Evolutionary conservation across 768 basidiomycete genomes (phyloP).

Genomic region (Melanogaster broomeanus): DNA sequence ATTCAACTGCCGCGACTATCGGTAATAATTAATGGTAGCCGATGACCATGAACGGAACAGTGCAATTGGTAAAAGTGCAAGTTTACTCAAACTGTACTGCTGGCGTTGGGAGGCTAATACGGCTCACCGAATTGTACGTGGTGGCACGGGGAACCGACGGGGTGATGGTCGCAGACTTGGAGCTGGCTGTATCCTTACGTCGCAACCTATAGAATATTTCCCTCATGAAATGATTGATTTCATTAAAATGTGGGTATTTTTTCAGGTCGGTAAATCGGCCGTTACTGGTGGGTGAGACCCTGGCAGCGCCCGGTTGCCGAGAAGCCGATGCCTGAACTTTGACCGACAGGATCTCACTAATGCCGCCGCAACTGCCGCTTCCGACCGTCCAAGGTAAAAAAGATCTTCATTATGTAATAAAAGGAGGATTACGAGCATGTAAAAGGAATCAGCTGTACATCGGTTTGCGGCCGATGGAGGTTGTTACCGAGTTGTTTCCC

Average conservation of each 20-base stretch:
- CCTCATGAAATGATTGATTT: slow-evolving; percentile 4
- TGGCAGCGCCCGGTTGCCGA: slow-evolving; percentile 2
- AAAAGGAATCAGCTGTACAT: slow-evolving; percentile 12
- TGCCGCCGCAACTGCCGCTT: not conserved
- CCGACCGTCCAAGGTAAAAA: not conserved
- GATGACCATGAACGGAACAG: not conserved
- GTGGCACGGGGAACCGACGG: not conserved
- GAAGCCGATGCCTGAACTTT: not conserved
- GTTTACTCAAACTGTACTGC: not conserved
- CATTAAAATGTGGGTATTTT: not conserved
- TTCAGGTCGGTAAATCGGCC: slow-evolving; percentile 1
- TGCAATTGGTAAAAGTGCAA: not conserved
- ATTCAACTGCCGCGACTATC: slow-evolving; percentile 4
- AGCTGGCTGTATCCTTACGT: not conserved
- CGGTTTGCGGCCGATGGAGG: slow-evolving; percentile 20
- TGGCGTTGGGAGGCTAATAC: not conserved
- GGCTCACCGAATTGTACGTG: not conserved
- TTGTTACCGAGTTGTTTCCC: slow-evolving; percentile 14
- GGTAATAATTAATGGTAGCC: not conserved
- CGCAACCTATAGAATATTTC: slow-evolving; percentile 9
- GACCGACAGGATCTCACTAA: not conserved
- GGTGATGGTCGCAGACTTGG: not conserved
- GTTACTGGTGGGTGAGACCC: not conserved
- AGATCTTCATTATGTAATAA: slow-evolving; percentile 7
- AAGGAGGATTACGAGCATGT: slow-evolving; percentile 3